Base-by-base conservation (phyloP, 2,329 filamentous ascomycete species). In the Daldinia sp. region DNA sequence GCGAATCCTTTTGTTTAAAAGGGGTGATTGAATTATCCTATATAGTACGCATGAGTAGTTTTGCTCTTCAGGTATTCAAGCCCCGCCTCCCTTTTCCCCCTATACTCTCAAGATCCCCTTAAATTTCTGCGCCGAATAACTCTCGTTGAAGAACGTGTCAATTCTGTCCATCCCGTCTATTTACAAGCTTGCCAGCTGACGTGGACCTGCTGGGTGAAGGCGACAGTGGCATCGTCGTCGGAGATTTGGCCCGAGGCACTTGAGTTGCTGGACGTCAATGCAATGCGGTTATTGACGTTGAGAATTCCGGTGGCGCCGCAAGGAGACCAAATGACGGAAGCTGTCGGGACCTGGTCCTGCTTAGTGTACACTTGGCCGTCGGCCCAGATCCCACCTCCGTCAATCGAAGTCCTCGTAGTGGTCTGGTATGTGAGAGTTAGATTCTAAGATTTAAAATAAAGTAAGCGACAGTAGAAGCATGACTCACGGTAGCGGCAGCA, bases 251-350 rank as follows among this genome's bases (percentile, higher is more conserved):
- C 82, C 6, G 65, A 74, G 65, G 81, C 82, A 20, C 71, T 74
- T 51, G 70, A 41, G 74, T 82, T 80, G 63, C 73, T 76, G 73
- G 78, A 79, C 60, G 78, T 79, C 53, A 84, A 76, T 18, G 79
- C 78, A 58, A 84, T 81, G 69, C 82, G 81, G 79, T 83, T 84
- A 78, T 83, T 84, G 74, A 84, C 77, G 76, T 84, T 84, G 73
- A 84, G 80, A 69, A 84, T 82, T 58, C 82, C 82, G 55, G 74
- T 79, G 65, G 81, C 81, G 63, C 82, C 82, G 74, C 82, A 84
- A 3, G 82, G 82, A 61, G 82, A 81, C 77, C 78, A 84, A 76
- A 84, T 82, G 73, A 82, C 74, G 60, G 80, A 80, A 15, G 82
- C 80, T 1, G 82, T 84, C 33, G 82, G 82, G 37, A 84, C 75